Evolutionary conservation across 352 stramenopile species (phyloP).

Genomic region (Phytopythium montanum): DNA sequence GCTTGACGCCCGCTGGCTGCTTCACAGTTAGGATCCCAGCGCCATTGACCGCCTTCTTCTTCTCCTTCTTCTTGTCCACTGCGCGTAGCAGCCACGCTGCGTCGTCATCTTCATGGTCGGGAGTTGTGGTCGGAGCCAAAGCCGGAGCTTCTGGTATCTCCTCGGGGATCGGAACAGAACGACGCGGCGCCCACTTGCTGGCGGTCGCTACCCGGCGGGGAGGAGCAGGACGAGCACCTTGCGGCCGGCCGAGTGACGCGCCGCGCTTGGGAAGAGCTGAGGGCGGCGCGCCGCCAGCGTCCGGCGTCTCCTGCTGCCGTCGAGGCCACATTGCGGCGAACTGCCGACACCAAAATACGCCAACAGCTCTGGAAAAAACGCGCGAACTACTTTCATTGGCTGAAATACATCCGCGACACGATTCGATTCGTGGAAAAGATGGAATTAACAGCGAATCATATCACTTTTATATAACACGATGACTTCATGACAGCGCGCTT

Average conservation of each 20-base stretch:
- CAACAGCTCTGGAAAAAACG: slow-evolving; percentile 5
- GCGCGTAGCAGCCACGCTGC: slow-evolving; percentile 29
- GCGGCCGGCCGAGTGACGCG: neutral
- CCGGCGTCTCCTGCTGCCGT: neutral
- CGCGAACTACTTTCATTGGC: slow-evolving; percentile 27
- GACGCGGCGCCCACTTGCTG: neutral
- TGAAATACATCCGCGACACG: slow-evolving; percentile 6
- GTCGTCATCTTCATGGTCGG: slow-evolving; percentile 7
- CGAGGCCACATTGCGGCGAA: neutral
- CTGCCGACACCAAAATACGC: neutral
- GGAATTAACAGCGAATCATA: slow-evolving; percentile 5
- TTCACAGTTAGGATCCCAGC: neutral
- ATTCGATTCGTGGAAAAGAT: neutral
- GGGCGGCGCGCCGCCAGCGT: neutral
- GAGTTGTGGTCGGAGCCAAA: neutral
- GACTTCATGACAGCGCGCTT: neutral
- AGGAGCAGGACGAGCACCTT: neutral
- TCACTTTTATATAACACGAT: neutral
- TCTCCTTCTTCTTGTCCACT: slow-evolving; percentile 31
- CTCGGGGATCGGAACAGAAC: slow-evolving; percentile 8
- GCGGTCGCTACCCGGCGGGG: neutral
- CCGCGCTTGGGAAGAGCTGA: neutral
- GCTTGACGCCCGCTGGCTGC: neutral
- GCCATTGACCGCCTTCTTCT: slow-evolving; percentile 2
- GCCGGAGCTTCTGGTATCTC: neutral